A percentile compares a stretch with the other conserved stretches of the same genome.
phyloP scores from a whole-genome alignment of 2,329 filamentous ascomycete species.

The Madurella fahalii region DNA sequence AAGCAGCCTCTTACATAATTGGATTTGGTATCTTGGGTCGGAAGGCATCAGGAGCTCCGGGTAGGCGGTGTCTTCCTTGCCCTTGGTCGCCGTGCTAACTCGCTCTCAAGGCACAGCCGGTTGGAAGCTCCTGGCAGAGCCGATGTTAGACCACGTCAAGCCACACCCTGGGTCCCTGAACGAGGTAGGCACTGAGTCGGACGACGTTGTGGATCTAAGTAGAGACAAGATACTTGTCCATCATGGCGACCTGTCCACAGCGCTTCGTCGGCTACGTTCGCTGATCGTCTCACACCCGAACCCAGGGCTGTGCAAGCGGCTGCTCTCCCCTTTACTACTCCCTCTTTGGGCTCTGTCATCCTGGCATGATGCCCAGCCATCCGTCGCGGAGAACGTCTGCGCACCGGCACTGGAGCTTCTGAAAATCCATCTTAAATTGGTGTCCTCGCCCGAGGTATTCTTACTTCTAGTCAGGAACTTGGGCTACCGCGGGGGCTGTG shows the following conservation, averaged over 20 bases:
- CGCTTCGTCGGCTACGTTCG: conserved; percentile 52
- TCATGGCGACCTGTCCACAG: conserved; percentile 43
- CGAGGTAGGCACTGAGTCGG: conserved; percentile 24
- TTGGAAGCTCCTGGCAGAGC: conserved; percentile 26
- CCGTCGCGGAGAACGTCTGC: conserved; percentile 35
- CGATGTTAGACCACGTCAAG: conserved; percentile 20
- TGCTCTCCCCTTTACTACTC: conserved; percentile 55
- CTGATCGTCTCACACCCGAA: conserved; percentile 63
- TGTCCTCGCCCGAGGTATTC: conserved; percentile 48
- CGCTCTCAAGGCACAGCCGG: conserved; percentile 22
- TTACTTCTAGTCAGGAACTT: conserved; percentile 50
- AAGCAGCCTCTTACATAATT: conserved; percentile 58
- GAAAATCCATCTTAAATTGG: conserved; percentile 54
- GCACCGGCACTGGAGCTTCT: conserved; percentile 48
- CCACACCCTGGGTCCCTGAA: conserved; percentile 12
- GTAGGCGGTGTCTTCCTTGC: conserved; percentile 30
- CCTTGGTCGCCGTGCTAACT: conserved; percentile 8
- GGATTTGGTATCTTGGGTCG: conserved; percentile 64
- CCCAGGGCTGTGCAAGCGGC: conserved; percentile 58
- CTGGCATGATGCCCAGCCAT: conserved; percentile 38
- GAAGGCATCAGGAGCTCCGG: conserved; percentile 60
- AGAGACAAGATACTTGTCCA: conserved; percentile 42
- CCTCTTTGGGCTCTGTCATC: conserved; percentile 61
- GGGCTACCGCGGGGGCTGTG: conserved; percentile 48
- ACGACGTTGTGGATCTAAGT: conserved; percentile 45